Conservation (phyloP, 2,329 filamentous ascomycete species). For the Ramichloridium luteum region DNA sequence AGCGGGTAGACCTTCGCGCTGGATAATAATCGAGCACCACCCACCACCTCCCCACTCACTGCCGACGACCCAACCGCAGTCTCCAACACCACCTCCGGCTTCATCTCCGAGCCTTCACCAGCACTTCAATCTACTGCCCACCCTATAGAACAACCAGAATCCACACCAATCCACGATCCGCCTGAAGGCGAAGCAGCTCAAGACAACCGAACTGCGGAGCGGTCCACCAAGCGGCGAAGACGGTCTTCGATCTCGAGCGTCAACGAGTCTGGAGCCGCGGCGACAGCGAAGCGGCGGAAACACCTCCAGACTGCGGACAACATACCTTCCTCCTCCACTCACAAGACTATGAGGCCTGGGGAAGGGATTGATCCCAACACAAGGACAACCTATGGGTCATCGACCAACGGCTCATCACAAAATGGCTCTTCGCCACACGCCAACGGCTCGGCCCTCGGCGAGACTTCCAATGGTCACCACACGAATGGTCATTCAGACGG, state of each 20-base stretch:
- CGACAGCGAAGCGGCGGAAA: slow-evolving; percentile 25
- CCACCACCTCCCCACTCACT: slow-evolving; percentile 19
- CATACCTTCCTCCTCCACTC: slow-evolving; percentile 22
- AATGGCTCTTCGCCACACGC: slow-evolving; percentile 26
- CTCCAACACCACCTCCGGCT: slow-evolving; percentile 12
- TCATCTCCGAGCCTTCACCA: slow-evolving; percentile 15
- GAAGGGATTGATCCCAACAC: slow-evolving; percentile 30
- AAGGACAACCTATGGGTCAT: slow-evolving; percentile 23
- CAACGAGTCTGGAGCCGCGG: slow-evolving; percentile 11
- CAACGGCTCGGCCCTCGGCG: slow-evolving; percentile 28
- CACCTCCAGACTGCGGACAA: slow-evolving; percentile 29
- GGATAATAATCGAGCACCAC: slow-evolving; percentile 17
- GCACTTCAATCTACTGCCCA: slow-evolving; percentile 24
- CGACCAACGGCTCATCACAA: slow-evolving; percentile 26
- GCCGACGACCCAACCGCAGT: slow-evolving; percentile 21
- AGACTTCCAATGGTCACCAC: slow-evolving; percentile 34
- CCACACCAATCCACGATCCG: too few relatives aligned
- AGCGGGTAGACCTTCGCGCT: slow-evolving; percentile 23
- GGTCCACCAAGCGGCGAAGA: slow-evolving; percentile 21
- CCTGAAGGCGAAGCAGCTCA: too few relatives aligned
- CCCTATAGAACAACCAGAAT: too few relatives aligned
- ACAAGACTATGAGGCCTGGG: slow-evolving; percentile 30
- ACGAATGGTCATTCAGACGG: slow-evolving; percentile 26
- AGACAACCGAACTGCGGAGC: too few relatives aligned
- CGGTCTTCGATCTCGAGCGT: slow-evolving; percentile 15